Conservation (phyloP, 345 rosid genomes). For the Hevea brasiliensis region DNA sequence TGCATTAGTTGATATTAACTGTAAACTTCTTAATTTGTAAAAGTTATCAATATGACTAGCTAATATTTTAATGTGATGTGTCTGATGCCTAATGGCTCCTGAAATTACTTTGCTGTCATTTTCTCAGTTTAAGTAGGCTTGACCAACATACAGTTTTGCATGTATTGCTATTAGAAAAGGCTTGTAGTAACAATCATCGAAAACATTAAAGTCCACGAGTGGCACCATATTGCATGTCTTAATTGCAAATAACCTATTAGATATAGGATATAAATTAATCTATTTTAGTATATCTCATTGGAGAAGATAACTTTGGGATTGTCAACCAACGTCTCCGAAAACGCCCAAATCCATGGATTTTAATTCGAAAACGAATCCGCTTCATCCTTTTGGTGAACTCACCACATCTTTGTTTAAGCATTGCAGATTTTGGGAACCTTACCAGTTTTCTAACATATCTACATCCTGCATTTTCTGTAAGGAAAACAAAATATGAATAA, state of each 20-base stretch:
- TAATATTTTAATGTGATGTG: neutral
- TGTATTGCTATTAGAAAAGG: neutral
- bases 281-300: conserved; percentile 48
- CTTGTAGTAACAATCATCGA: neutral
- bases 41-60: neutral
- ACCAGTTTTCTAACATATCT: conserved; percentile 38
- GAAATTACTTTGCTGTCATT: neutral
- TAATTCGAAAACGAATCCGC: conserved; percentile 58
- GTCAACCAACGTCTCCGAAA: conserved; percentile 55
- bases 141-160: neutral
- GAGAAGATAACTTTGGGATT: conserved; percentile 53
- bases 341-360: conserved; percentile 58
- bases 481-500: conserved; percentile 6
- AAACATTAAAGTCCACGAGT: conserved; percentile 8
- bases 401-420: conserved; percentile 45
- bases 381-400: conserved; percentile 51
- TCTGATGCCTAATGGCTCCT: neutral
- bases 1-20: neutral
- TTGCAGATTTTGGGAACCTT: conserved; percentile 40
- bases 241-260: neutral
- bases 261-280: conserved; percentile 25
- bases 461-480: conserved; percentile 44
- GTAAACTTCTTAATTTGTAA: neutral
- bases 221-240: neutral
- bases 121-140: neutral